These are phyloP conservation scores for Zanthoxylum bungeanum DNA, from an alignment of 345 rosid species.

Conservation along the genomic window DNA sequence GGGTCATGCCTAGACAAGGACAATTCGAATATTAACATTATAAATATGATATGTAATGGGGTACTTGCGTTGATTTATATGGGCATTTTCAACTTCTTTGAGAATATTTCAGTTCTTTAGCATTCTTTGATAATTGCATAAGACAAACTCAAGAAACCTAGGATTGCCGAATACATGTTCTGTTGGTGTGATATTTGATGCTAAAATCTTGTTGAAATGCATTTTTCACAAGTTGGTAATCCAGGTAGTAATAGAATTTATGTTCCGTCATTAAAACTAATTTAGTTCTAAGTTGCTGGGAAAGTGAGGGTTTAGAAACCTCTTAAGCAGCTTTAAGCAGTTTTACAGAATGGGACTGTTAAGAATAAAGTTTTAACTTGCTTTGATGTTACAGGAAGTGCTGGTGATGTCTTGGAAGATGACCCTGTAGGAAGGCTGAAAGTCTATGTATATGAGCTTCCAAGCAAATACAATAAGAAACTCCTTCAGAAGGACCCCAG, in stretches of 20 bases:
- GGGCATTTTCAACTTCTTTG: background rate
- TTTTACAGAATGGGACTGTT: background rate
- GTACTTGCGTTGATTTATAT: background rate
- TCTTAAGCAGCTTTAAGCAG: background rate
- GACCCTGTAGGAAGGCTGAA: slow-evolving; percentile 90
- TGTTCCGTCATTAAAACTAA: background rate
- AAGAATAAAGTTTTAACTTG: background rate
- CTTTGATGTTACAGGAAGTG: slow-evolving; percentile 63
- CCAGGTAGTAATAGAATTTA: background rate
- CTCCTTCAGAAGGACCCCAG: slow-evolving; percentile 90
- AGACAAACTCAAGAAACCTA: background rate
- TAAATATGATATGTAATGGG: background rate
- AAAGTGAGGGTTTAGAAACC: background rate
- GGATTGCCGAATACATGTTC: background rate
- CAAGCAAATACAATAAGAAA: slow-evolving; percentile 92
- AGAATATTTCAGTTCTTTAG: background rate
- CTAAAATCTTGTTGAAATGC: background rate
- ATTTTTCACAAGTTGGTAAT: background rate
- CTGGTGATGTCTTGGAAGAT: slow-evolving; percentile 95
- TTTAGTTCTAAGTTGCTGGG: background rate
- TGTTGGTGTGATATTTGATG: background rate
- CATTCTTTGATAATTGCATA: background rate
- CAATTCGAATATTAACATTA: background rate
- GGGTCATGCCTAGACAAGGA: background rate
- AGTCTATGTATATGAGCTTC: slow-evolving; percentile 87